phyloP scores from a whole-genome alignment of 139 green algal genomes.

The Diplosphaera chodatii region DNA sequence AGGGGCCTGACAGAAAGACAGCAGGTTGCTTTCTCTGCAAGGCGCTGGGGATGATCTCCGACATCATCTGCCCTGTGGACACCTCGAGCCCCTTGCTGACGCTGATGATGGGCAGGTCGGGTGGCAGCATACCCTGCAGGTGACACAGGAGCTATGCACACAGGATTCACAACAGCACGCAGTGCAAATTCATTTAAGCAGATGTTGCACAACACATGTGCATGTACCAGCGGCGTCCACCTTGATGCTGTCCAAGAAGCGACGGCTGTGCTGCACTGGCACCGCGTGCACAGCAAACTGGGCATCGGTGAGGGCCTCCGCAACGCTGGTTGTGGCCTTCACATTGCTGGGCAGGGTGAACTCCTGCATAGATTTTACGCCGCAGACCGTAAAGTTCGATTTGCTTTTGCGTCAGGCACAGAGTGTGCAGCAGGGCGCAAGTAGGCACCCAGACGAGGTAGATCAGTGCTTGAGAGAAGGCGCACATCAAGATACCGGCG shows the following conservation, averaged over 20 bases:
- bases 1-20: slow-evolving; percentile 86
- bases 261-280: slow-evolving; percentile 83
- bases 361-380: slow-evolving; percentile 42
- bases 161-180: slow-evolving; percentile 79
- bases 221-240: slow-evolving; percentile 2
- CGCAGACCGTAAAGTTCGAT: too few species aligned
- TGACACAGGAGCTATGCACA: too few species aligned
- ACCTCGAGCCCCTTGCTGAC: slow-evolving; percentile 91
- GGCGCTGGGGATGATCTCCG: slow-evolving; percentile 79
- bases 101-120: slow-evolving; percentile 82
- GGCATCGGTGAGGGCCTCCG: slow-evolving; percentile 69
- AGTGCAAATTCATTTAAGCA: slow-evolving; percentile 66
- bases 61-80: slow-evolving; percentile 82
- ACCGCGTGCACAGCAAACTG: slow-evolving; percentile 89
- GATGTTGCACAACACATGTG: background rate
- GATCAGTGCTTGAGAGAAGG: background rate
- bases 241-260: slow-evolving; percentile 72
- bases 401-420: too few species aligned
- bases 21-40: slow-evolving; percentile 80
- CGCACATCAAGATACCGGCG: slow-evolving; percentile 71
- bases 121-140: slow-evolving; percentile 57
- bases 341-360: slow-evolving; percentile 82
- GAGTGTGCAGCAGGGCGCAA: too few species aligned
- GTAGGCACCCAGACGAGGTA: too few species aligned
- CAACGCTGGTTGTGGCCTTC: slow-evolving; percentile 58